A percentile compares a stretch with the other conserved stretches of the same genome.
Evolutionary conservation across 176 grass and related monocot species (phyloP).

Genomic region (Thinopyrum elongatum): DNA sequence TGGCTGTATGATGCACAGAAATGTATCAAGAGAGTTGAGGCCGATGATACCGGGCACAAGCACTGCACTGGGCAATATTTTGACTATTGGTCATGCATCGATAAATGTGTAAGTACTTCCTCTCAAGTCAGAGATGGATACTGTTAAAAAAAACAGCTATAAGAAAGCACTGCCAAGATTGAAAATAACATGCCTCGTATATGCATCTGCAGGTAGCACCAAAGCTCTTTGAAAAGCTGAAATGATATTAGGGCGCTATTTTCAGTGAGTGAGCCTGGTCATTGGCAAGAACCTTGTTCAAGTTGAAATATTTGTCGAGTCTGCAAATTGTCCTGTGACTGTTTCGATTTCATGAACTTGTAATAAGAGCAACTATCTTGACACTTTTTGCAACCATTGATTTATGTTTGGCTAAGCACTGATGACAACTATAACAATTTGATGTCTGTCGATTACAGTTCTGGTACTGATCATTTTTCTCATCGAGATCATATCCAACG

Average conservation of each 20-base stretch:
- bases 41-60: constrained; percentile 60
- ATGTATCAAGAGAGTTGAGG: constrained; percentile 60
- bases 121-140: not conserved
- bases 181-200: not conserved
- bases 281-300: not conserved
- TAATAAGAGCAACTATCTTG: constrained; percentile 15
- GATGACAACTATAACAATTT: not conserved
- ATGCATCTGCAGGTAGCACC: constrained; percentile 42
- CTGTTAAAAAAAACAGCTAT: not conserved
- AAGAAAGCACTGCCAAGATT: not conserved
- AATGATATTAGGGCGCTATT: constrained; percentile 32
- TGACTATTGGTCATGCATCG: constrained; percentile 65
- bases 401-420: not conserved
- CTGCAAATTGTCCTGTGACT: not conserved
- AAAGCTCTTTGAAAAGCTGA: constrained; percentile 52
- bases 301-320: not conserved
- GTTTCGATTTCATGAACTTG: constrained; percentile 10
- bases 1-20: constrained; percentile 29
- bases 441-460: not conserved
- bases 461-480: not conserved
- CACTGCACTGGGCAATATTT: constrained; percentile 81
- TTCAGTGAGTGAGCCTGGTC: not conserved
- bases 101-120: constrained; percentile 58
- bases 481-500: not conserved
- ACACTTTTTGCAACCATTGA: not conserved